Conservation (phyloP, 805 yeast species). For the Cephaloascus albidus region DNA sequence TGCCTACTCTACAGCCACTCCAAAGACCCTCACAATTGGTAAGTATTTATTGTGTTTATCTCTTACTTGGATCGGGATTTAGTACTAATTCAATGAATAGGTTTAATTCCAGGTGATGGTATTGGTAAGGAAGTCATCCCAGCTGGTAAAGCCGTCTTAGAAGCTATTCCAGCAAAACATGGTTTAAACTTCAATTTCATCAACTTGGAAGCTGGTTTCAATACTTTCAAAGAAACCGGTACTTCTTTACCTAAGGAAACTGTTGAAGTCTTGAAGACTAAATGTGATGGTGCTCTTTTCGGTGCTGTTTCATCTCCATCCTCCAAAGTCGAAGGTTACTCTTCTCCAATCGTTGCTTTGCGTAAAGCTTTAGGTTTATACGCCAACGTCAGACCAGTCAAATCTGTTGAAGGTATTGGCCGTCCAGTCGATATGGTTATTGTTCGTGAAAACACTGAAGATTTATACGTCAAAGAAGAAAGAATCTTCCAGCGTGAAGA, state of each 20-base stretch:
- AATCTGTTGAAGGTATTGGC: conserved; percentile 78
- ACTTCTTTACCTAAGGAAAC: conserved; percentile 93
- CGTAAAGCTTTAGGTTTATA: conserved; percentile 90
- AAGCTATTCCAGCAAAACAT: conserved; percentile 67
- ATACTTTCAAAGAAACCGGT: conserved; percentile 89
- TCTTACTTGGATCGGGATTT: too few relatives aligned
- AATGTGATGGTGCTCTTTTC: conserved; percentile 95
- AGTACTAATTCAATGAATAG: too few relatives aligned
- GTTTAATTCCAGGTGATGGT: conserved; percentile 96
- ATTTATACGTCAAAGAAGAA: conserved; percentile 92
- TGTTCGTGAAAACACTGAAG: conserved; percentile 98
- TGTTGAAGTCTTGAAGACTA: conserved; percentile 60
- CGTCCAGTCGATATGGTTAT: conserved; percentile 95
- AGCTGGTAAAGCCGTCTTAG: conserved; percentile 83
- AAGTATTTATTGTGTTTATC: too few relatives aligned
- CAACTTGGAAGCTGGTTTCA: conserved; percentile 89
- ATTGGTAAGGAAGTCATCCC: conserved; percentile 97
- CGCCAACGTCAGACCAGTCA: conserved; percentile 97
- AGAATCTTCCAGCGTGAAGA: conserved; percentile 61
- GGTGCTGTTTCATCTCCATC: conserved; percentile 98
- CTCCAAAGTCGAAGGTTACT: conserved; percentile 89
- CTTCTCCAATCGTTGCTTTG: conserved; percentile 97
- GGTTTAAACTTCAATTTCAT: conserved; percentile 80
- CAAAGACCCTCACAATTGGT: conserved; percentile 46
- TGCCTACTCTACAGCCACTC: conserved; percentile 18